Base-by-base conservation (phyloP, 495 filamentous ascomycete genomes). In the Melanomma pulvis-pyrius region DNA sequence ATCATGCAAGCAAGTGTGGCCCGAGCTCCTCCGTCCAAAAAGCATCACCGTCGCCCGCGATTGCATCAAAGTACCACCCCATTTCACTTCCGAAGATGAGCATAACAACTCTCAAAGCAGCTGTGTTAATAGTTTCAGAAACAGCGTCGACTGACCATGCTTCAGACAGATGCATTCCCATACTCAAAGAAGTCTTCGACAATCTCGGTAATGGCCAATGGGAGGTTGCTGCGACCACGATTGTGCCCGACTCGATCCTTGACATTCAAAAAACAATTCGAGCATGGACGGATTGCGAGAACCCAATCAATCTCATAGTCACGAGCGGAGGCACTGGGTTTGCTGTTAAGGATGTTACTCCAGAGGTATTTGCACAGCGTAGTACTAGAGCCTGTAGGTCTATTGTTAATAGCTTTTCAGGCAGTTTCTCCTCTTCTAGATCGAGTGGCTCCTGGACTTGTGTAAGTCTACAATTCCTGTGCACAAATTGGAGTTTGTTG, bases 321-420 rank as follows among this genome's bases (percentile, higher is more conserved):
- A 89, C 92, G 1, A 97, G 90, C 8, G 94, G 94, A 55, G 94
- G 94, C 13, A 99, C 94, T 4, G 94, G 94, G 5, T 99, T 99
- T 77, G 89, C 96, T 12, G 77, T 87, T n/a, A 85, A 88, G 54
- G 94, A 99, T 77, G 79, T 81, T 57, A 99, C 94, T 0, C 94
- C 94, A 12, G 94, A 99, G 80, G 90, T 90, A 74, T 49, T 84
- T 76, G 36, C 48, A 25, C 17, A 19, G 30, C 19, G 12, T 44
- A 24, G 15, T n/a, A 2, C 34, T 39, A 21, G 15, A 52, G 2
- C n/a, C 17, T 24, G 50, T 19, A 34, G 51, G 26, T 17, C n/a
- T 24, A 19, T 7, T 22, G 21, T 50, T 67, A 30, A 60, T 67
- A 32, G 6, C 11, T 26, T 21, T 19, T 12, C 69, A 92, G 90